Conservation (phyloP, 805 yeast species). For the Saturnispora dispora region DNA sequence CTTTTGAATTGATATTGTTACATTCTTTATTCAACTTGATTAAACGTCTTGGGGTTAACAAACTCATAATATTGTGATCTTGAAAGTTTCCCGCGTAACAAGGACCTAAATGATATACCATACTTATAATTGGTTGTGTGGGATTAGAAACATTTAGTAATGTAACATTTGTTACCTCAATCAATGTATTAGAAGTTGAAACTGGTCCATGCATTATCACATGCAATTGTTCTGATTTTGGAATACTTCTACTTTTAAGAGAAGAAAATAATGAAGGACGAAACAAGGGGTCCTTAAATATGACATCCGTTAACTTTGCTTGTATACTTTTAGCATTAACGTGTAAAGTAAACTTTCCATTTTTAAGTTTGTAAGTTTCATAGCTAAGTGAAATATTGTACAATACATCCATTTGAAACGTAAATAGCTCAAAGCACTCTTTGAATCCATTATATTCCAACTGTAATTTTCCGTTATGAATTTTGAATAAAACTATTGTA, state of each 20-base stretch:
- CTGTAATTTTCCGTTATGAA: not conserved
- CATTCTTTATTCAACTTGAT: not conserved
- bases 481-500: not conserved
- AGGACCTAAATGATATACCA: conserved; percentile 31
- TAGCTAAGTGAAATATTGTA: conserved; percentile 3
- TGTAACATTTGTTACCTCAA: conserved; percentile 16
- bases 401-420: not conserved
- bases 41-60: conserved; percentile 11
- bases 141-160: conserved; percentile 18
- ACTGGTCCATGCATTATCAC: not conserved
- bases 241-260: not conserved
- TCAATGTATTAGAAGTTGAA: not conserved
- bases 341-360: not conserved
- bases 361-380: not conserved
- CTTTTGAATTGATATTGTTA: not conserved
- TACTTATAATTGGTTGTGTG: conserved; percentile 17
- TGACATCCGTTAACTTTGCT: not conserved
- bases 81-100: conserved; percentile 41
- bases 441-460: not conserved
- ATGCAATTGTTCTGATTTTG: not conserved
- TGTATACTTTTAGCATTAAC: conserved; percentile 1
- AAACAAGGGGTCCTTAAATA: not conserved
- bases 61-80: conserved; percentile 31
- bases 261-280: not conserved
- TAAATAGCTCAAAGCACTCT: conserved; percentile 5